Conservation (phyloP, 140 eudicot genomes). For the Erigeron philadelphicus region DNA sequence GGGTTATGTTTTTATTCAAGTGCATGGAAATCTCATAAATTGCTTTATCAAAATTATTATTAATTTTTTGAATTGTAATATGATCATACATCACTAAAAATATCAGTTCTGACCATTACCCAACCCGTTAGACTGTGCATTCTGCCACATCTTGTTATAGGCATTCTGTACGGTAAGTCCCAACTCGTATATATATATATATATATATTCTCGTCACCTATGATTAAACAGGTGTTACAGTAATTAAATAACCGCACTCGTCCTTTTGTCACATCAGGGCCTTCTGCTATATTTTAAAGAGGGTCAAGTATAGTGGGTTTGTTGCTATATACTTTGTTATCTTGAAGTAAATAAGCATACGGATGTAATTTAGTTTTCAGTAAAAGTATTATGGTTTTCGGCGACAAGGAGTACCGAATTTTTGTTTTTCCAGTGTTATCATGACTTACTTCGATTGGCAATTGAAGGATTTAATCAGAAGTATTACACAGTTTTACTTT, state of each 20-base stretch:
- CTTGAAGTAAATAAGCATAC: too few species aligned
- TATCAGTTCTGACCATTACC: too few species aligned
- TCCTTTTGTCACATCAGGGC: neutral
- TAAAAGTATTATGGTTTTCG: neutral
- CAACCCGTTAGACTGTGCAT: too few species aligned
- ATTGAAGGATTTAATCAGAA: neutral
- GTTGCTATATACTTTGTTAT: too few species aligned
- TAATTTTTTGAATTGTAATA: neutral
- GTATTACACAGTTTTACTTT: neutral
- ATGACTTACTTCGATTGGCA: neutral
- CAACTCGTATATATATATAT: neutral
- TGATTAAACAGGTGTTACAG: neutral
- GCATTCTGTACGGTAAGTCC: neutral
- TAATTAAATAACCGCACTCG: neutral
- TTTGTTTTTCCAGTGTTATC: neutral
- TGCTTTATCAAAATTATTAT: neutral
- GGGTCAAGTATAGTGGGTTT: too few species aligned
- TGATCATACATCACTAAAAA: too few species aligned
- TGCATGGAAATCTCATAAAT: neutral
- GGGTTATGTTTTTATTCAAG: conserved; percentile 7
- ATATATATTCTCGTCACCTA: too few species aligned
- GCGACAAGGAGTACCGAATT: neutral
- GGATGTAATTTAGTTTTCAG: neutral
- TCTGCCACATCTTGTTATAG: neutral
- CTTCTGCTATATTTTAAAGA: too few species aligned